These are phyloP conservation scores for Alternaria solani DNA, from an alignment of 2,329 filamentous ascomycete genomes.

Conservation along the genomic window DNA sequence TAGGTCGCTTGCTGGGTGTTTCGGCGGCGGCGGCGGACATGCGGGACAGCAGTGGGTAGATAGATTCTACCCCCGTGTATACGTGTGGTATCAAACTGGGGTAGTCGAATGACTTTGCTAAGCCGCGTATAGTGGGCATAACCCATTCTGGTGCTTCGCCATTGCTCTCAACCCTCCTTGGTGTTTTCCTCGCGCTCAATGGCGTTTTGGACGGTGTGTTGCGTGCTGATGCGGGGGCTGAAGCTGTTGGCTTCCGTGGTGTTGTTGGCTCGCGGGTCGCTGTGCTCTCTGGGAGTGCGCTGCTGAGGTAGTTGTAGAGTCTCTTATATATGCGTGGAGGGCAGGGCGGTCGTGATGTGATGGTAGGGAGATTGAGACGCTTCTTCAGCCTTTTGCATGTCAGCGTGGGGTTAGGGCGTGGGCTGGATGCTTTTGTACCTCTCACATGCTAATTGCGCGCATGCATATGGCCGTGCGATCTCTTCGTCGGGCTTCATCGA, in stretches of 20 bases:
- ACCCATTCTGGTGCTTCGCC: slow-evolving; percentile 64
- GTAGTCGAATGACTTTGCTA: slow-evolving; percentile 70
- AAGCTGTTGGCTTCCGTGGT: slow-evolving; percentile 40
- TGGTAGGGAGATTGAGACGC: slow-evolving; percentile 46
- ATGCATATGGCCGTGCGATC: slow-evolving; percentile 49
- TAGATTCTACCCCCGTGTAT: slow-evolving; percentile 73
- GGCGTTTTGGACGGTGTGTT: slow-evolving; percentile 39
- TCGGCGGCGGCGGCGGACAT: slow-evolving; percentile 43
- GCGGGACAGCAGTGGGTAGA: slow-evolving; percentile 50
- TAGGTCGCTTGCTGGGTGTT: slow-evolving; percentile 59
- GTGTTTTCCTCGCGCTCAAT: slow-evolving; percentile 32
- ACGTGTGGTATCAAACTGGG: slow-evolving; percentile 74
- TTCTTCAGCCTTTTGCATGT: slow-evolving; percentile 68
- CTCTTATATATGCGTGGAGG: slow-evolving; percentile 73
- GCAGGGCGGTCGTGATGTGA: slow-evolving; percentile 47
- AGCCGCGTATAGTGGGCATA: slow-evolving; percentile 70
- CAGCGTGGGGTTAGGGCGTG: slow-evolving; percentile 34
- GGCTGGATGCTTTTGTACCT: slow-evolving; percentile 61
- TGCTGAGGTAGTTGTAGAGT: slow-evolving; percentile 81
- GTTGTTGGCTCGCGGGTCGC: slow-evolving; percentile 38
- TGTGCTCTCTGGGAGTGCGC: slow-evolving; percentile 64
- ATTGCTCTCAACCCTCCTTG: slow-evolving; percentile 22
- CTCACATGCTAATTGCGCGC: slow-evolving; percentile 75
- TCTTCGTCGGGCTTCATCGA: slow-evolving; percentile 49
- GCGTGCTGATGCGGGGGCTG: slow-evolving; percentile 30